phyloP scores from a whole-genome alignment of 768 basidiomycete species.

The Termitomyces heimii region DNA sequence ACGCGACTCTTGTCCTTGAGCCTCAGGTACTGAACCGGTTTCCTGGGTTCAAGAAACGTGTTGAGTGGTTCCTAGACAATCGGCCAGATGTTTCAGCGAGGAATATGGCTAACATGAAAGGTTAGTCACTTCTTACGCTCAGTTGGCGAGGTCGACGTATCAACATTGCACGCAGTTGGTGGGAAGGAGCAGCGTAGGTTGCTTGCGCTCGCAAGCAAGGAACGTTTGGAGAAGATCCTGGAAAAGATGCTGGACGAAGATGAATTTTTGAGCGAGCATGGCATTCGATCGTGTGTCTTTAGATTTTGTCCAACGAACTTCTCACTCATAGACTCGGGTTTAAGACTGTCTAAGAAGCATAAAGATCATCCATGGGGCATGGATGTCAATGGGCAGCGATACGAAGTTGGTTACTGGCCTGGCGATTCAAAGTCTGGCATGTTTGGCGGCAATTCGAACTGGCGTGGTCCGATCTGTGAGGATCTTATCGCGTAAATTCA shows the following conservation, averaged over 20 bases:
- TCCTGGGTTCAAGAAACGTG: slow-evolving; percentile 96
- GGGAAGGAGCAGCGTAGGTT: slow-evolving; percentile 86
- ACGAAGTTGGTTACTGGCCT: slow-evolving; percentile 96
- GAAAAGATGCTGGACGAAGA: slow-evolving; percentile 97
- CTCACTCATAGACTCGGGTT: not conserved
- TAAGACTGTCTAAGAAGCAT: slow-evolving; percentile 83
- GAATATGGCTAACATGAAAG: slow-evolving; percentile 96
- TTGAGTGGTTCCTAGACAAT: slow-evolving; percentile 98
- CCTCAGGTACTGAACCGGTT: slow-evolving; percentile 84
- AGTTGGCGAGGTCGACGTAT: not conserved
- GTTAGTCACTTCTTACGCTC: slow-evolving; percentile 26
- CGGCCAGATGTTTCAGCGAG: slow-evolving; percentile 80
- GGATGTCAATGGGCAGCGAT: slow-evolving; percentile 85
- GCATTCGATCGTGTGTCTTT: slow-evolving; percentile 80
- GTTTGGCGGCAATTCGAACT: slow-evolving; percentile 99
- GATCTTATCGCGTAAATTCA: not conserved
- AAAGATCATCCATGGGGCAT: slow-evolving; percentile 93
- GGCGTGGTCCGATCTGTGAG: slow-evolving; percentile 88
- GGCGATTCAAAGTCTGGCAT: slow-evolving; percentile 96
- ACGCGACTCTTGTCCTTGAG: slow-evolving; percentile 91
- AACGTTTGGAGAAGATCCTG: slow-evolving; percentile 80
- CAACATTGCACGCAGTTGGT: slow-evolving; percentile 20
- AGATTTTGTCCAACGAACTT: not conserved
- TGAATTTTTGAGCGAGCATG: slow-evolving; percentile 94
- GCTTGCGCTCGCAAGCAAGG: slow-evolving; percentile 87